Conservation (phyloP, 1,284 basidiomycete species). For the Prillingera fragicola region DNA sequence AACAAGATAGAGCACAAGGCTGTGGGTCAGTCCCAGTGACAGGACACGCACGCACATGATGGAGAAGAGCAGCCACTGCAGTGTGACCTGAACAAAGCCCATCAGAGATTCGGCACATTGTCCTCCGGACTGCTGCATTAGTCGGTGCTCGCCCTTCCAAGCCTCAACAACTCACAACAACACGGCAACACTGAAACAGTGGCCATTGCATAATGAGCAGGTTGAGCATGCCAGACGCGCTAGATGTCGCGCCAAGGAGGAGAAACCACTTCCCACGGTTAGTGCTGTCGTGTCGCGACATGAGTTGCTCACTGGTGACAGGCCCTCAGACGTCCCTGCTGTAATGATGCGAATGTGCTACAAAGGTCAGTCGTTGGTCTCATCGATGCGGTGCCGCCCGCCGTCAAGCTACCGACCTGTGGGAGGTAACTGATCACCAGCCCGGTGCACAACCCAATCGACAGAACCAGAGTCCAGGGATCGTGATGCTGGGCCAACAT, state of each 20-base stretch:
- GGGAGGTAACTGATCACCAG: constrained; percentile 82
- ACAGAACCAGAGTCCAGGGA: constrained; percentile 58
- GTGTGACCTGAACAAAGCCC: constrained; percentile 73
- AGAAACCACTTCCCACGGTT: constrained; percentile 61
- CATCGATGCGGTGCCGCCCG: background rate
- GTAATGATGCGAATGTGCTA: constrained; percentile 41
- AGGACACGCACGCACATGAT: constrained; percentile 60
- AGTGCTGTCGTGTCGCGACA: constrained; percentile 1
- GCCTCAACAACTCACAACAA: constrained; percentile 56
- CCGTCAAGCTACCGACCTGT: constrained; percentile 55
- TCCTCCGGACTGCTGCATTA: constrained; percentile 55
- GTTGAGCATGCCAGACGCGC: constrained; percentile 73
- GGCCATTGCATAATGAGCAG: constrained; percentile 89
- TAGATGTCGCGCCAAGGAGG: constrained; percentile 82
- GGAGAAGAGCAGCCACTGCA: constrained; percentile 83
- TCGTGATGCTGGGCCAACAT: constrained; percentile 12
- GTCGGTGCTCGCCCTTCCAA: background rate
- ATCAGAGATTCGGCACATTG: constrained; percentile 76
- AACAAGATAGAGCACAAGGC: constrained; percentile 80
- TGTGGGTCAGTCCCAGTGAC: constrained; percentile 38
- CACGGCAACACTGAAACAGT: constrained; percentile 72
- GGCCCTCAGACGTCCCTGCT: constrained; percentile 73
- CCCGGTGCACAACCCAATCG: constrained; percentile 68
- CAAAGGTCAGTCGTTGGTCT: background rate
- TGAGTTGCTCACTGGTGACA: constrained; percentile 58